Base-by-base conservation (phyloP, 2,329 filamentous ascomycete genomes). In the Paraconiothyrium sp. region DNA sequence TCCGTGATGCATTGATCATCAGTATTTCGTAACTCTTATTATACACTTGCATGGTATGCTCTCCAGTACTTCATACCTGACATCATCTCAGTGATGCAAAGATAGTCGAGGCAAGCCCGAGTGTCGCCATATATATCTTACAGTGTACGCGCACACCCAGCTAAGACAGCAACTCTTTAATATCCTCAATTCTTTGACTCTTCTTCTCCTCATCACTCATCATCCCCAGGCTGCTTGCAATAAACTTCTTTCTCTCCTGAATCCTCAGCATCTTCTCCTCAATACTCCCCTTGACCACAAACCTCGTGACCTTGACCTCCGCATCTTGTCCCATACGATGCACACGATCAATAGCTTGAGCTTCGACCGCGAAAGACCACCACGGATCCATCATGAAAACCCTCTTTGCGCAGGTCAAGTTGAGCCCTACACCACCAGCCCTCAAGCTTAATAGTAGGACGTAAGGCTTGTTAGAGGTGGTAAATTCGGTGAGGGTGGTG, bases 331-430 rank as follows among this genome's bases (percentile, higher is more conserved):
- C 95, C 92, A 99, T 97, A 9, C 95, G 89, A 82, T 99, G 95
- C 37, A 99, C 93, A 1, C 95, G 92, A 81, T 99, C 95, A 73
- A 99, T 98, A 9, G 95, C 95, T 79, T 99, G 95, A 5, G 94
- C 93, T 80, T 99, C 95, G 13, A 98, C 90, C 0, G 95, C 94
- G 79, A 94, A 99, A 75, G 92, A 96, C 95, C 95, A 99, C 95
- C 95, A 99, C 0, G 95, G 95, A 78, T 99, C 95, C 95, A 99
- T 98, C 92, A 99, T 96, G 81, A 91, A 99, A 5, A 99, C 96
- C 57, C 92, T 85, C 66, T 90, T 92, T 6, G 95, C 95, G 67
- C 89, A 90, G 0, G 94, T 98, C 63, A 99, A 80, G 74, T 99
- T 99, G 47, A 99, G 84, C 0, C 95, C 95, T 0, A 99, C 95